A percentile compares a stretch with the other conserved stretches of the same genome.
phyloP scores from a whole-genome alignment of 2,329 filamentous ascomycete species.

The Knoxdaviesia proteae region DNA sequence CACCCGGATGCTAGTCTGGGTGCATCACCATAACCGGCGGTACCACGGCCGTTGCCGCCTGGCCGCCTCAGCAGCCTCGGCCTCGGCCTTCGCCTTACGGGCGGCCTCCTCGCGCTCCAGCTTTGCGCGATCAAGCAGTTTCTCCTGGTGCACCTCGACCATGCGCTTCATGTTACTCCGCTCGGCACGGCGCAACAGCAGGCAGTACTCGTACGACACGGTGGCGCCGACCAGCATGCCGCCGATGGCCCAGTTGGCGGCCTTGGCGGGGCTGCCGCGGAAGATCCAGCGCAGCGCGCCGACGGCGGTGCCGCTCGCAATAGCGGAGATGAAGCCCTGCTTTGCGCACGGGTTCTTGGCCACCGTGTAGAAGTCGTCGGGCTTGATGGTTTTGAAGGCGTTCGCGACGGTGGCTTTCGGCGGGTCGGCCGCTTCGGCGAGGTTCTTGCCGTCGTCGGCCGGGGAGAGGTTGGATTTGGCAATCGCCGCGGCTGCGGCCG shows the following conservation, averaged over 20 bases:
- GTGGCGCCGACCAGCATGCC: slow-evolving; percentile 51
- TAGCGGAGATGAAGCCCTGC: slow-evolving; percentile 62
- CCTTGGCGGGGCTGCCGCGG: slow-evolving; percentile 12
- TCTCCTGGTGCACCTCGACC: slow-evolving; percentile 45
- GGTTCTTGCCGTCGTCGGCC: slow-evolving; percentile 6
- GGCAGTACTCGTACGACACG: slow-evolving; percentile 66
- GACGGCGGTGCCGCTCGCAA: slow-evolving; percentile 46
- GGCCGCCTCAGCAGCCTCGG: no score
- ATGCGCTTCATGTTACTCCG: slow-evolving; percentile 66
- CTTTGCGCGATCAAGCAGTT: slow-evolving; percentile 6
- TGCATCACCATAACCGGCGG: no score
- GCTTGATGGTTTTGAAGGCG: slow-evolving; percentile 44
- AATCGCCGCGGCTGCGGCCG: no score
- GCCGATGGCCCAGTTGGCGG: slow-evolving; percentile 72
- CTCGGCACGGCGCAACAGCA: slow-evolving; percentile 52
- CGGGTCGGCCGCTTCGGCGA: slow-evolving; percentile 6
- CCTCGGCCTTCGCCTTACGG: no score
- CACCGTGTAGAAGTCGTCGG: slow-evolving; percentile 48
- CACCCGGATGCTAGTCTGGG: no score
- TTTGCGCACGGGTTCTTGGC: slow-evolving; percentile 69
- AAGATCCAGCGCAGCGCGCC: no score
- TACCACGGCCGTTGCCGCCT: no score
- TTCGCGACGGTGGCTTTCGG: slow-evolving; percentile 22
- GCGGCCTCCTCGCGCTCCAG: neutral
- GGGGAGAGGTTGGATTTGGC: no score